These are phyloP conservation scores for Thalassia testudinum DNA, from an alignment of 116 monocot genomes.

Conservation along the genomic window DNA sequence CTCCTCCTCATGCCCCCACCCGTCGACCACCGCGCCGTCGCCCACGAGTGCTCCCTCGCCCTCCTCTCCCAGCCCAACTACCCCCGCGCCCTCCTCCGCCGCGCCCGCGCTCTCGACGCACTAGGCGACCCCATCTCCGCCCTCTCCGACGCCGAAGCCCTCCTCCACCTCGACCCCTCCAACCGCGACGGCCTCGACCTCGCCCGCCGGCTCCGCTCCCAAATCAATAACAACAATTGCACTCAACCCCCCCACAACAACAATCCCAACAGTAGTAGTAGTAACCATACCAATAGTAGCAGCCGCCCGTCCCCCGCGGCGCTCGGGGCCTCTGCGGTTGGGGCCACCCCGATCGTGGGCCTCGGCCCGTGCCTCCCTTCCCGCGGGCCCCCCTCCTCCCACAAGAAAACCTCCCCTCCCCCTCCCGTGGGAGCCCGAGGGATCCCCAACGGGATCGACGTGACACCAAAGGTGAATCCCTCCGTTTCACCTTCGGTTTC, in stretches of 20 bases:
- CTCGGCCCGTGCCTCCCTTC: conserved; percentile 83
- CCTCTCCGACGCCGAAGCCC: conserved; percentile 40
- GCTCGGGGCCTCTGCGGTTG: conserved; percentile 47
- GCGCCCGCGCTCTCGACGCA: conserved; percentile 76
- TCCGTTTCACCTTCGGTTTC: background rate
- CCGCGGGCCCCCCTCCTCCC: conserved; percentile 20
- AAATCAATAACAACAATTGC: background rate
- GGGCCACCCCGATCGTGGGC: conserved; percentile 43
- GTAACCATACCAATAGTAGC: background rate
- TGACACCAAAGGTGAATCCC: background rate
- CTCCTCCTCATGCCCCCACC: conserved; percentile 81
- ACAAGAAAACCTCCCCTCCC: conserved; percentile 33
- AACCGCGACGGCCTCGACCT: conserved; percentile 60
- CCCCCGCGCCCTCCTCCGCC: conserved; percentile 85
- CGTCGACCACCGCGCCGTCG: conserved; percentile 76
- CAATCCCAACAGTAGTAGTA: background rate
- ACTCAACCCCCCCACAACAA: background rate
- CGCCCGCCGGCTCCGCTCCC: conserved; percentile 22
- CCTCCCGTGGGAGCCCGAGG: background rate
- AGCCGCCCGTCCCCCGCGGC: conserved; percentile 72
- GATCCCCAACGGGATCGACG: background rate
- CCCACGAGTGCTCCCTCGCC: conserved; percentile 85
- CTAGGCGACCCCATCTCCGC: conserved; percentile 50
- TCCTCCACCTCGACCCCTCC: conserved; percentile 44
- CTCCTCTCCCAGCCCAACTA: conserved; percentile 73